Percentiles rank a stretch among this genome's conserved stretches.
Evolutionary conservation across 2,329 filamentous ascomycete genomes (phyloP).

Genomic region (Hypoxylon sp.): DNA sequence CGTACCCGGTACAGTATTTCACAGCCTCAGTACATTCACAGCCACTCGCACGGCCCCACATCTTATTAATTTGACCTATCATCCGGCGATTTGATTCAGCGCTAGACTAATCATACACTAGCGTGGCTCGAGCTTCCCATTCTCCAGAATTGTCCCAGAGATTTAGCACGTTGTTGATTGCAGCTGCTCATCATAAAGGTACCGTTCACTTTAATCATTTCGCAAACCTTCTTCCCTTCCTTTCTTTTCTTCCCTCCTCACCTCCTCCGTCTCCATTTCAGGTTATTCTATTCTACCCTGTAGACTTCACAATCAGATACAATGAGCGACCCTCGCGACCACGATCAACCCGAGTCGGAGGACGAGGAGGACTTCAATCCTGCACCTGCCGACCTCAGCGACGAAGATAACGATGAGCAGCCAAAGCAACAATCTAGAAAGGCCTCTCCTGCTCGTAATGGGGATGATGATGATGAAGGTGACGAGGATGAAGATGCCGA

Average conservation of each 20-base stretch:
- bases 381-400: conserved; percentile 78
- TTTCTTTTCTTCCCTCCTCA: conserved; percentile 2
- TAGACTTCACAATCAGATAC: conserved; percentile 45
- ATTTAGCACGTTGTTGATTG: conserved; percentile 40
- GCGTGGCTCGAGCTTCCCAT: conserved; percentile 28
- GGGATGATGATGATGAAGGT: conserved; percentile 62
- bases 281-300: conserved; percentile 5
- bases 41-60: neutral
- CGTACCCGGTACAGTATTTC: no score
- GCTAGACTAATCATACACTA: conserved; percentile 9
- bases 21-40: neutral
- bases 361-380: conserved; percentile 95
- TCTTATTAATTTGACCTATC: neutral
- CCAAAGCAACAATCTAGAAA: conserved; percentile 42
- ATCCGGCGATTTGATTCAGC: neutral
- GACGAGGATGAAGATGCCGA: conserved; percentile 64
- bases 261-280: conserved; percentile 9
- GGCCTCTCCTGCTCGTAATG: conserved; percentile 49
- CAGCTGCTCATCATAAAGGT: conserved; percentile 39
- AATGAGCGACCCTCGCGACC: conserved; percentile 66
- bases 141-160: conserved; percentile 37
- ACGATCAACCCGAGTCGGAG: conserved; percentile 71
- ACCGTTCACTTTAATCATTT: conserved; percentile 29
- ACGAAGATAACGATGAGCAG: conserved; percentile 71
- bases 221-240: conserved; percentile 12